Base-by-base conservation (phyloP, 768 basidiomycete species). In the Porphyrellus cyaneotinctus region DNA sequence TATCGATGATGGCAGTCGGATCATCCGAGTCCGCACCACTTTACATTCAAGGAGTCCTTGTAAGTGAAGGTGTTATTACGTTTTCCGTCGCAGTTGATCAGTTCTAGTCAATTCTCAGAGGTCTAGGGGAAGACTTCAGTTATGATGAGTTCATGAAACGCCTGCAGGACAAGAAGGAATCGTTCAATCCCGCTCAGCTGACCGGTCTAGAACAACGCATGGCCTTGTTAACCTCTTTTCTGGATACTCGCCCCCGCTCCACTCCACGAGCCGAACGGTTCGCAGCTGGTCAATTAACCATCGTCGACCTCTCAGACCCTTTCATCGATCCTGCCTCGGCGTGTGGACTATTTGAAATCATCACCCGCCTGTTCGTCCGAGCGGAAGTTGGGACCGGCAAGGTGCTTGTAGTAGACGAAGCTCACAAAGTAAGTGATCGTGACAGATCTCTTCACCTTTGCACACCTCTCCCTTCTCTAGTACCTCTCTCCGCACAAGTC, bases 1-100 rank as follows among this genome's bases (percentile, higher is more conserved):
- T 88, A 30, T 84, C 84, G 0, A 83, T 88, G 81, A 88, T 88
- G 87, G 81, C 85, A 0, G 72, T 87, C 1, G 80, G 77, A 0
- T 78, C 80, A 0, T 79, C 82, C 0, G 83, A 85, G 2, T 71
- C 74, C 0, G 79, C 84, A 0, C 87, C 87, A 0, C 64, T 88
- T 1, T 88, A 88, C 64, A 79, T 88, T 61, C 87, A 88, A 47
- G 77, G 80, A 0, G 67, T 88, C 23, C 59, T 88, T 57, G 87
- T 87, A 58, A 59, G 80, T 61, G 17, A n/a, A 15, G 43, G 18
- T 44, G 30, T 38, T 23, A 13, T 52, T 23, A 18, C 22, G 10
- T 24, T 42, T 26, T 57, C 45, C 46, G 8, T 26, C 41, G 23
- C 22, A 18, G 49, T 50, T 55, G 51, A 67, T 38, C 20, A 20